Conservation (phyloP, 2,329 filamentous ascomycete genomes). For the Ophiosphaerella korrae region DNA sequence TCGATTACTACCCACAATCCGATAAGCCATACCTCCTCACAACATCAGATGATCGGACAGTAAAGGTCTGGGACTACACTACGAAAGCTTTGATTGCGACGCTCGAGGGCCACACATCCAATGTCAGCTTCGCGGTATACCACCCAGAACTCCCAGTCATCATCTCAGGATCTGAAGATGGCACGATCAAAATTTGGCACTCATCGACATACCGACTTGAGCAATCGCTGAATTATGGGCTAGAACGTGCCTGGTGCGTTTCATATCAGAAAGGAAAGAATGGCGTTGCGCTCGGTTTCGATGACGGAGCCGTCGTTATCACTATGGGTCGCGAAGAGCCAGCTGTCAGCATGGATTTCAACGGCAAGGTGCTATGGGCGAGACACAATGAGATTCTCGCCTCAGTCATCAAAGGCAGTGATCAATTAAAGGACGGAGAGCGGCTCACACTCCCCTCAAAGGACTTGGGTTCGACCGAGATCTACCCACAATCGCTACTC, state of each 20-base stretch:
- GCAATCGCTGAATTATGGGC: constrained; percentile 92
- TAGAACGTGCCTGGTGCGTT: constrained; percentile 97
- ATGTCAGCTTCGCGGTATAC: constrained; percentile 97
- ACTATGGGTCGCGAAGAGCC: constrained; percentile 98
- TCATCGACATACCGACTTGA: constrained; percentile 96
- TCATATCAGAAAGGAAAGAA: constrained; percentile 94
- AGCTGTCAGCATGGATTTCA: constrained; percentile 94
- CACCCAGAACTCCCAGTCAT: constrained; percentile 97
- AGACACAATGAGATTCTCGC: constrained; percentile 94
- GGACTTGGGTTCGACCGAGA: constrained; percentile 93
- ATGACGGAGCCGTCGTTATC: constrained; percentile 95
- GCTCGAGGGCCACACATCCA: constrained; percentile 94
- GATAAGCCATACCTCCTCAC: constrained; percentile 88
- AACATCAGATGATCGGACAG: constrained; percentile 92
- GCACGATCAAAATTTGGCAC: constrained; percentile 97
- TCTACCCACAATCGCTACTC: constrained; percentile 91
- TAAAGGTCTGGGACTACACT: constrained; percentile 99
- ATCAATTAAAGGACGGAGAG: constrained; percentile 86
- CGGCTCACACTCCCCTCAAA: constrained; percentile 87
- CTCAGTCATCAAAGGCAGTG: constrained; percentile 90
- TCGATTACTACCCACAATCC: constrained; percentile 79
- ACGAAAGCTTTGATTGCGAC: constrained; percentile 97
- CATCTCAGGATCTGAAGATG: constrained; percentile 96
- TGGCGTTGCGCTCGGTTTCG: constrained; percentile 92
- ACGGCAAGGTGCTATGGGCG: constrained; percentile 95